phyloP scores from a whole-genome alignment of 2,329 filamentous ascomycete genomes.

The Aspergillus sp. region DNA sequence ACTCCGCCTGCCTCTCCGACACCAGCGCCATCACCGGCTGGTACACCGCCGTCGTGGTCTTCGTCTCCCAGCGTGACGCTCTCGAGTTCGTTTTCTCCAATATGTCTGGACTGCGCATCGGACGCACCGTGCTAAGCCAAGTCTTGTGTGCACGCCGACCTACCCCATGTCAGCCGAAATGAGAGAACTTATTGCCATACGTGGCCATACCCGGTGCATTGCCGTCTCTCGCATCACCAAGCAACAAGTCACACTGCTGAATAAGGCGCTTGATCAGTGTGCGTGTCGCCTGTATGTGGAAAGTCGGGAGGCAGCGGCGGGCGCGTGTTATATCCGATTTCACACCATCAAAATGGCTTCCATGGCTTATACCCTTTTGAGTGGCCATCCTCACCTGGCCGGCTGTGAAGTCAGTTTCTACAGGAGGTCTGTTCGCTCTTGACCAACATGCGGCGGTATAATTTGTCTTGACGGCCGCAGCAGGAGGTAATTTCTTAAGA shows the following conservation, averaged over 20 bases:
- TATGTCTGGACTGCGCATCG: conserved; percentile 10
- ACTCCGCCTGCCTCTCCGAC: conserved; percentile 20
- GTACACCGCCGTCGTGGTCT: conserved; percentile 22
- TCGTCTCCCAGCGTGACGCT: conserved; percentile 18
- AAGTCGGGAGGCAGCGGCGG: conserved; percentile 5
- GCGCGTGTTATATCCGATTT: conserved; percentile 10
- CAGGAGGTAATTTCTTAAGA: no score
- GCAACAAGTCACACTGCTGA: conserved; percentile 5
- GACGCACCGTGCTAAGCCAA: conserved; percentile 12
- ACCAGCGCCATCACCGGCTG: conserved; percentile 19
- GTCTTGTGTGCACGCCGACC: conserved; percentile 19
- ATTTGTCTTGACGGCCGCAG: no score
- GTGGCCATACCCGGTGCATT: conserved; percentile 19
- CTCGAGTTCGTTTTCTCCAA: conserved; percentile 12
- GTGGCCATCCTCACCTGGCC: conserved; percentile 6
- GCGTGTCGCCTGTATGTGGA: conserved; percentile 9
- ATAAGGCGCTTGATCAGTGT: conserved; percentile 5
- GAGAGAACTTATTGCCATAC: conserved; percentile 11
- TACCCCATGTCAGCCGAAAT: conserved; percentile 19
- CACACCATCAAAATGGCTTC: conserved; percentile 13
- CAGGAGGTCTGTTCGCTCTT: no score
- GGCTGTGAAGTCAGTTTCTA: conserved; percentile 11
- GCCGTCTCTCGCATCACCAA: conserved; percentile 9
- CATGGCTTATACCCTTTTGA: conserved; percentile 7
- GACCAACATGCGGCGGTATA: no score